Base-by-base conservation (phyloP, 441 rosid species). In the Eruca vesicaria region DNA sequence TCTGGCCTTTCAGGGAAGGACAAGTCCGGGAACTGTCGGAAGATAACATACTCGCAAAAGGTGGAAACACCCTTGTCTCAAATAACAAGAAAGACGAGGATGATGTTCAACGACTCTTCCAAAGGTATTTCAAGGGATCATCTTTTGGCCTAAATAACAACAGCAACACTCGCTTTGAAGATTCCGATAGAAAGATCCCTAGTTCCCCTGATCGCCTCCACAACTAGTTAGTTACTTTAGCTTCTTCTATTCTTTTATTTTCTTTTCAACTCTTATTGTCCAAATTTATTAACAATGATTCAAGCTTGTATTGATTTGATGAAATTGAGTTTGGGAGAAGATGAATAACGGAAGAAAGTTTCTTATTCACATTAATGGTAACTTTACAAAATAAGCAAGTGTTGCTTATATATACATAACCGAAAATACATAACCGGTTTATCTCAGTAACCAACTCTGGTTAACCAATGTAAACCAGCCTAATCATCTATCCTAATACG, bases 141-240 rank as follows among this genome's bases (percentile, higher is more conserved):
- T 65, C 76, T 18, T 65, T 65, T 35, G 72, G 58, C 72, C 15
- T 66, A 36, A 66, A 60, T 63, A 66, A 35, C 52, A 57, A 36
- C 52, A n/a, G 26, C 52, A 31, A 59, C 18, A 32, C 76, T 64
- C 89, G 84, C 26, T 78, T 88, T 74, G 84, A 81, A 57, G 90
- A 85, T 43, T 80, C 72, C 83, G 79, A 90, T 69, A 81, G 98
- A 86, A 86, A 74, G 73, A 90, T 93, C 6, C 93, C 97, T 75
- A 93, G 94, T 76, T 84, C 97, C 78, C 98, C 98, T 68, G 98
- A 93, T 86, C 97, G 87, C 57, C 98, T 93, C 75, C 98, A 93
- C 78, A 93, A 93, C 83, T 89, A 89, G 84, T 75, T 68, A 68
- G 52, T 77, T 59, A 10, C 12, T 55, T 48, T 43, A 14, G 21